Conservation (phyloP, 164 flowering plant species). For the Chloranthus sessilifolius region DNA sequence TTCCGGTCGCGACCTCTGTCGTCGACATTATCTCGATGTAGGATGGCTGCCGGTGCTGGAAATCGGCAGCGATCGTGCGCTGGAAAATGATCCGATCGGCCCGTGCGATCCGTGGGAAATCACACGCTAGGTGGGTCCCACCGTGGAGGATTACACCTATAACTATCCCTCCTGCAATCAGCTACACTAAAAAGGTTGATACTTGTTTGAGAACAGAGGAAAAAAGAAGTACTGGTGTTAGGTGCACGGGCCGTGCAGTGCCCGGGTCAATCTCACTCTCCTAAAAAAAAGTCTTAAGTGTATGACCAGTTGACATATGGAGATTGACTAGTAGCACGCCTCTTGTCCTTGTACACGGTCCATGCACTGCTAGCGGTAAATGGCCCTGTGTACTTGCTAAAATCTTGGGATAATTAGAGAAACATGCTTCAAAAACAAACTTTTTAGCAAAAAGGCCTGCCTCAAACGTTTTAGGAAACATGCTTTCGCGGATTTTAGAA, state of each 20-base stretch:
- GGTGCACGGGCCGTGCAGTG: neutral
- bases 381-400: no score
- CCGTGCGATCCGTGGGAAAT: conserved; percentile 40
- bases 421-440: no score
- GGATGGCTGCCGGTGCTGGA: conserved; percentile 39
- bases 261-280: neutral
- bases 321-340: neutral
- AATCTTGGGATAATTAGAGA: no score
- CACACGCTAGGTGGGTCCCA: conserved; percentile 46
- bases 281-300: neutral
- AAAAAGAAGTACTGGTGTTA: neutral
- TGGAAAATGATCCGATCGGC: conserved; percentile 21
- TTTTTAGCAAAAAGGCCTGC: no score
- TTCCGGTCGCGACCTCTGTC: conserved; percentile 40
- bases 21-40: conserved; percentile 39
- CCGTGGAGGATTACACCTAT: conserved; percentile 49
- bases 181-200: conserved; percentile 24
- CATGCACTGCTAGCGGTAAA: no score
- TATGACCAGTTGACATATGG: neutral
- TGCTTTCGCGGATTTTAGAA: no score
- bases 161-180: conserved; percentile 52
- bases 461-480: no score
- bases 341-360: no score
- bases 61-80: conserved; percentile 30
- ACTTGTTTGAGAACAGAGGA: conserved; percentile 2